These are phyloP conservation scores for Pyricularia sp. DNA, from an alignment of 2,329 filamentous ascomycete species.

Conservation along the genomic window DNA sequence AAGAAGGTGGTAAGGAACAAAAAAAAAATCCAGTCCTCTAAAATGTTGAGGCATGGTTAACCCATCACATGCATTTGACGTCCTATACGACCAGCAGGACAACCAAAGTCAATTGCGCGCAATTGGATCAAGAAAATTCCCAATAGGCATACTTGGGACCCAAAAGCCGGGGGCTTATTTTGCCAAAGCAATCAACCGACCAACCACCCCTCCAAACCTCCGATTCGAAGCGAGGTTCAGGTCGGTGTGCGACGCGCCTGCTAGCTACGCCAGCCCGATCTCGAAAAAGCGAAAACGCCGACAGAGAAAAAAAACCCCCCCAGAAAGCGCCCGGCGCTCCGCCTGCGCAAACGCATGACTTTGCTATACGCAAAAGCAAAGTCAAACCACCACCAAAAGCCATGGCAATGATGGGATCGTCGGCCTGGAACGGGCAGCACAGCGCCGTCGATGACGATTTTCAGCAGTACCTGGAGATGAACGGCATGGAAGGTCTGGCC, in stretches of 20 bases:
- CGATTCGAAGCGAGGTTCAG: background rate
- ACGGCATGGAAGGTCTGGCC: constrained; percentile 40
- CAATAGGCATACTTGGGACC: background rate
- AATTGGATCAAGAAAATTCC: background rate
- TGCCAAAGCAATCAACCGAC: background rate
- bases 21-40: background rate
- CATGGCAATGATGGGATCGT: constrained; percentile 41
- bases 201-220: background rate
- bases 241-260: background rate
- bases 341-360: background rate
- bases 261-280: background rate
- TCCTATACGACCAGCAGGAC: background rate
- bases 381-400: background rate
- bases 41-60: background rate
- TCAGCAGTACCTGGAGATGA: constrained; percentile 55
- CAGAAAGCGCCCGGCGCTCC: background rate
- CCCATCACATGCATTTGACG: background rate
- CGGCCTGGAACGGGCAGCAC: constrained; percentile 35
- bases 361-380: background rate
- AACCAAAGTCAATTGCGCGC: background rate
- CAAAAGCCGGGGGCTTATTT: background rate
- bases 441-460: constrained; percentile 49
- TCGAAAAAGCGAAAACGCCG: background rate
- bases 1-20: background rate
- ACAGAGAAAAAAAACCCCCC: background rate